Conservation (phyloP, 75 land plant genomes). For the Selaginella moellendorffii region DNA sequence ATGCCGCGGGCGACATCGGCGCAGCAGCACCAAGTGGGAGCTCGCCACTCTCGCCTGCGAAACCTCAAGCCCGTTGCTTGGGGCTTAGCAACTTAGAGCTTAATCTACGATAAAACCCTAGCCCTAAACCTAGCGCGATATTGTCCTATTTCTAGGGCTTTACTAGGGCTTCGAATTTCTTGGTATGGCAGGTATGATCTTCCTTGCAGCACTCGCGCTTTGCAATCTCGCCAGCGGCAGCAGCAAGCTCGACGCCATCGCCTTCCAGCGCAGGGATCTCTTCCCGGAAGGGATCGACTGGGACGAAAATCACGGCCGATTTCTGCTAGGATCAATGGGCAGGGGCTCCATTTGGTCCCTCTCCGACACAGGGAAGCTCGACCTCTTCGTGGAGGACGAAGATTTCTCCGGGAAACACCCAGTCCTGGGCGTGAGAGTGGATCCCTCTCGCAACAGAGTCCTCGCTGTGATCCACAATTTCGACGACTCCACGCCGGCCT, state of each 20-base stretch:
- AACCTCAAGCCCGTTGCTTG: too few species aligned
- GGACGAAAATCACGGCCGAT: slow-evolving; percentile 44
- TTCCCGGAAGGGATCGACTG: slow-evolving; percentile 48
- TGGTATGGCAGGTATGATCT: too few species aligned
- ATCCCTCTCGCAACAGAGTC: slow-evolving; percentile 37
- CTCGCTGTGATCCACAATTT: slow-evolving; percentile 34
- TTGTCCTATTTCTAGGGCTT: too few species aligned
- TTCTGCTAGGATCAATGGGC: slow-evolving; percentile 44
- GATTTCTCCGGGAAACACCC: slow-evolving; percentile 32
- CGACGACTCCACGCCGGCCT: slow-evolving; percentile 13
- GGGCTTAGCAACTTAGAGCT: too few species aligned
- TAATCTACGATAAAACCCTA: too few species aligned
- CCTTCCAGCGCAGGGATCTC: slow-evolving; percentile 17
- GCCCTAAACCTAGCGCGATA: too few species aligned
- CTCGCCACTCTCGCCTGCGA: too few species aligned
- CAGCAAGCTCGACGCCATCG: not conserved
- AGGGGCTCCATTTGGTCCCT: slow-evolving; percentile 27
- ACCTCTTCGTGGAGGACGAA: slow-evolving; percentile 30
- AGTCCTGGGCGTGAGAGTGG: slow-evolving; percentile 41
- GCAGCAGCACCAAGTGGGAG: too few species aligned
- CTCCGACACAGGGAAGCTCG: slow-evolving; percentile 39
- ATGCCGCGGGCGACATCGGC: too few species aligned
- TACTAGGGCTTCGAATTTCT: too few species aligned
- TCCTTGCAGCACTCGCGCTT: too few species aligned
- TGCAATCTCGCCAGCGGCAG: too few species aligned